A percentile compares a stretch with the other conserved stretches of the same genome.
phyloP scores from a whole-genome alignment of 2,329 filamentous ascomycete species.

The Zasmidium citrigriseum region DNA sequence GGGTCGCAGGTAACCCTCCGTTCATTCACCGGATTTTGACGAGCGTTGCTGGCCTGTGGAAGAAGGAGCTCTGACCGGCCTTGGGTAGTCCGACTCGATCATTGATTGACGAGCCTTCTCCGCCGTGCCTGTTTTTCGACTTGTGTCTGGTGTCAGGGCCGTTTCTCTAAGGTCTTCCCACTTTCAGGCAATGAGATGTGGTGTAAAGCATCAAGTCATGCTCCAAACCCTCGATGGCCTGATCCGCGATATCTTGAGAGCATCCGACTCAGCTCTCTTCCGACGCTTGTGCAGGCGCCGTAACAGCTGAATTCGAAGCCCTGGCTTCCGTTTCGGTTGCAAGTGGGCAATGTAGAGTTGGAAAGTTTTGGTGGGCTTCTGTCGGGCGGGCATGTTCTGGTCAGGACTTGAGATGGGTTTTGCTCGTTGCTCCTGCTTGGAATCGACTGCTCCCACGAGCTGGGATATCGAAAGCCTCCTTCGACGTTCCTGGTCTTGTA shows the following conservation, averaged over 20 bases:
- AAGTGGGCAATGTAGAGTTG: neutral
- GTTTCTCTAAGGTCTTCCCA: too few species aligned
- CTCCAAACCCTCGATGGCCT: neutral
- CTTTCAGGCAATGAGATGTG: too few species aligned
- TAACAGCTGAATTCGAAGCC: neutral
- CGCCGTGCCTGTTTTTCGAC: too few species aligned
- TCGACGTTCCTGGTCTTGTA: neutral
- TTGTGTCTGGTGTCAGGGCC: too few species aligned
- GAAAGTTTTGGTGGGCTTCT: neutral
- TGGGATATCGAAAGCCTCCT: neutral
- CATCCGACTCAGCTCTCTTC: neutral
- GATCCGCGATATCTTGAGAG: neutral
- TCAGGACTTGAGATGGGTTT: neutral
- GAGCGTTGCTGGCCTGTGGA: neutral
- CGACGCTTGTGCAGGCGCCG: neutral
- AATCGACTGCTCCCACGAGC: neutral
- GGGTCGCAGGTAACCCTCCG: constrained; percentile 2
- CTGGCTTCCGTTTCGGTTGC: neutral
- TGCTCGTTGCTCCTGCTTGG: neutral
- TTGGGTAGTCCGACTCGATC: too few species aligned
- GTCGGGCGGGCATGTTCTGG: neutral
- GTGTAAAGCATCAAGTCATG: neutral
- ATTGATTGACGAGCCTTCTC: too few species aligned
- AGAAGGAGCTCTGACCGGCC: neutral
- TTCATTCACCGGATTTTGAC: neutral